Evolutionary conservation across 2,329 filamentous ascomycete species (phyloP).

Genomic region (Pyricularia grisea): DNA sequence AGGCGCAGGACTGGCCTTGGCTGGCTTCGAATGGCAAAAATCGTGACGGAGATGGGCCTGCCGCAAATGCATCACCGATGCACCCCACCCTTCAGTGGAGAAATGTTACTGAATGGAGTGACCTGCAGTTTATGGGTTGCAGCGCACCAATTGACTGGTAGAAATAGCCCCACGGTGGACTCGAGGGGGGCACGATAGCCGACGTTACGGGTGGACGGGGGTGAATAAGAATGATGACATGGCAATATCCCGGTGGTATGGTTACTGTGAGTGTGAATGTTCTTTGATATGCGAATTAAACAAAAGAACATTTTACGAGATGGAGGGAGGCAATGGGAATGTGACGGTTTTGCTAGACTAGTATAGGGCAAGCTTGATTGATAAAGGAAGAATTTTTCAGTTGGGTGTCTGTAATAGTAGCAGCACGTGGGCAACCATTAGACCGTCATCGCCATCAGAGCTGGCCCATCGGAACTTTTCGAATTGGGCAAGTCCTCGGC

Average conservation of each 20-base stretch:
- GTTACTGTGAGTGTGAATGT: not conserved
- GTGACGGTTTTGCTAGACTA: not conserved
- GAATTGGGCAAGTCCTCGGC: not conserved
- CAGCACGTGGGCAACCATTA: not conserved
- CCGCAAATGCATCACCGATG: not conserved
- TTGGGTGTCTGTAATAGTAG: not conserved
- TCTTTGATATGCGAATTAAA: not conserved
- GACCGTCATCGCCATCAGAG: not conserved
- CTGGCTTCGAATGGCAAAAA: not conserved
- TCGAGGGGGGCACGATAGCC: not conserved
- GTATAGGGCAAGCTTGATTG: not conserved
- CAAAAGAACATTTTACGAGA: not conserved
- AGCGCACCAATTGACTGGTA: not conserved
- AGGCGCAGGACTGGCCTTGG: too few relatives aligned
- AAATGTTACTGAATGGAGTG: not conserved
- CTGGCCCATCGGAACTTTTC: not conserved
- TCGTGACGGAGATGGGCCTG: not conserved
- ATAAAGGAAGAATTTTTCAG: not conserved
- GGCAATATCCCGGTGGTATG: not conserved
- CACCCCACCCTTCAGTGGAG: not conserved
- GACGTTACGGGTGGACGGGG: conserved; percentile 2
- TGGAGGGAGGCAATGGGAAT: not conserved
- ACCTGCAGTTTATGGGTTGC: not conserved
- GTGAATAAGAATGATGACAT: not conserved
- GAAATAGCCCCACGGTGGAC: not conserved